These are phyloP conservation scores for Elongisporangium senticosum DNA, from an alignment of 352 stramenopile species.

Conservation along the genomic window DNA sequence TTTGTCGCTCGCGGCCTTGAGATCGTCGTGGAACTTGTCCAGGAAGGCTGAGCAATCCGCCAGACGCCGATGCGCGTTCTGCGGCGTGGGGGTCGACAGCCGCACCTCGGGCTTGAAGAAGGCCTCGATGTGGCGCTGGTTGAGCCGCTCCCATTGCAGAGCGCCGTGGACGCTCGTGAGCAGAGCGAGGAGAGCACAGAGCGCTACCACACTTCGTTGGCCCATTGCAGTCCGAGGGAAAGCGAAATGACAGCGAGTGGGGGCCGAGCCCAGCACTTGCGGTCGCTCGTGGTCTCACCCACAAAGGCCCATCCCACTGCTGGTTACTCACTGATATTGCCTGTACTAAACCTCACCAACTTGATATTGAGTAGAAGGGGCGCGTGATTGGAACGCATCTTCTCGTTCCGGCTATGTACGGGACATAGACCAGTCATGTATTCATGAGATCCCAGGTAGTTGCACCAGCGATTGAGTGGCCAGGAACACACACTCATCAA, in stretches of 20 bases:
- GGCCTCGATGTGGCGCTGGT: not conserved
- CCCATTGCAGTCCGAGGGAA: not conserved
- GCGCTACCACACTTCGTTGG: not conserved
- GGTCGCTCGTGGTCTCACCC: not conserved
- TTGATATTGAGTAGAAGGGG: not conserved
- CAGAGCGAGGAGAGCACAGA: not conserved
- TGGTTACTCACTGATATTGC: not conserved
- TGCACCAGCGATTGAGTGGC: not conserved
- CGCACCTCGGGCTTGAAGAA: not conserved
- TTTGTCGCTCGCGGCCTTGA: not conserved
- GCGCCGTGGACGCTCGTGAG: not conserved
- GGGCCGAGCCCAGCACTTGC: no score
- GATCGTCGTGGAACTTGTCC: not conserved
- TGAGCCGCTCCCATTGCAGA: not conserved
- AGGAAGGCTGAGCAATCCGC: not conserved
- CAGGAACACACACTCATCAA: not conserved
- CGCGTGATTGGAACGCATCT: not conserved
- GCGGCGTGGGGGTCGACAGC: not conserved
- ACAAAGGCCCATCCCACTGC: not conserved
- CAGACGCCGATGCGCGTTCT: not conserved
- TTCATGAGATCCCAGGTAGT: no score
- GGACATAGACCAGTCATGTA: not conserved
- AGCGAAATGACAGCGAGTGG: not conserved
- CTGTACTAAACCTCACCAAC: not conserved
- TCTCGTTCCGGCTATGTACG: not conserved